Evolutionary conservation across 2,329 filamentous ascomycete species (phyloP), one percentile per base, ranked within the genome.

Genomic region (Microcera coccophila): DNA sequence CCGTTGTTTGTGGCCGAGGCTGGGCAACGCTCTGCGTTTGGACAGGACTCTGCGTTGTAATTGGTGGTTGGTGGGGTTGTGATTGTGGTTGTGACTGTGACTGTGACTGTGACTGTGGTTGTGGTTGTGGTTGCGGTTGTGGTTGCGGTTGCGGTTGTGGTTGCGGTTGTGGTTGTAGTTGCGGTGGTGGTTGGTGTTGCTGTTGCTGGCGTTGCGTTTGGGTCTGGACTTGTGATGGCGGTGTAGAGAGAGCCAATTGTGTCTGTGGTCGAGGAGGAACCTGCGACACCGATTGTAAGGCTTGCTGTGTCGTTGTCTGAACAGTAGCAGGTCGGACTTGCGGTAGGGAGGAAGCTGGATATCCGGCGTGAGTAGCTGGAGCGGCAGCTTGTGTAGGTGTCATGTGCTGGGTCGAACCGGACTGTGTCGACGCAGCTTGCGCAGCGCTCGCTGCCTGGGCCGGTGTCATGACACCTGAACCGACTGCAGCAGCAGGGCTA

Each of bases 381-480:
- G 49, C 36, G 16, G 45, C 34, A 42, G 44, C 39, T 28, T 57
- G 56, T 28, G 45, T 35, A 18, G 46, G 15, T 37, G 44, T 29
- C 42, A 44, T 48, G 24, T 49, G 49, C 28, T 51, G 54, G 34
- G 33, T 39, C 31, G 48, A 42, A 19, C 42, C 37, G 31, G 49
- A 48, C 22, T 56, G 55, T 9, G 54, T 52, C 24, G 53, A 53
- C 14, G 52, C 52, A 17, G 55, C 47, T 34, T 60, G 59, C 5
- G 61, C 60, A 20, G 60, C 57, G 42, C 53, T 56, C 26, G 57
- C 59, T 21, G 64, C 57, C 42, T 63, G 60, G 15, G 63, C 58
- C 7, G 65, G 63, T 34, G 63, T 65, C 32, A 64, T 59, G 3
- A 64, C 59, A n/a, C 58, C 56, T 10, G 52, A 42, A 10, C 59